phyloP scores from a whole-genome alignment of 306 rosid genomes.

The Glycine latifolia region DNA sequence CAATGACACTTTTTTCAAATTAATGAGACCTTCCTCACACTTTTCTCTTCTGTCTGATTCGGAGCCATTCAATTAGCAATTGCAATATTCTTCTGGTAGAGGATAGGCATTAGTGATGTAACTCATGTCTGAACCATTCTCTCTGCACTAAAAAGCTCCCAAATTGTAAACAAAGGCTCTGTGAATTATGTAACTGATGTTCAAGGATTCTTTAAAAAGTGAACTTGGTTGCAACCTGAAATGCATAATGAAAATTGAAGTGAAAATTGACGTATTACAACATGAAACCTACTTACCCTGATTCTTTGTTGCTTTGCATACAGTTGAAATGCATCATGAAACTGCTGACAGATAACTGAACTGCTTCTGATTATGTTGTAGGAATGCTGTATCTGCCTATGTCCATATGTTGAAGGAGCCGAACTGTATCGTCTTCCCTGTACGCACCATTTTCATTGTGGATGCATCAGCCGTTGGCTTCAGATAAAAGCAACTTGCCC shows the following conservation, averaged over 20 bases:
- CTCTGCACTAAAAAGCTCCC: background rate
- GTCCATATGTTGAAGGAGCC: constrained; percentile 68
- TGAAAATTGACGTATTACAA: background rate
- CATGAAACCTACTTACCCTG: background rate
- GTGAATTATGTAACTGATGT: background rate
- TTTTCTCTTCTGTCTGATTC: background rate
- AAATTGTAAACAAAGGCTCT: background rate
- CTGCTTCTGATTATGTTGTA: constrained; percentile 43
- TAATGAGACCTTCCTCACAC: background rate
- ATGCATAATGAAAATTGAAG: background rate
- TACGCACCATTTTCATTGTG: constrained; percentile 86
- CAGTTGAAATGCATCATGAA: constrained; percentile 10
- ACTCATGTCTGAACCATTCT: background rate
- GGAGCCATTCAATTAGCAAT: background rate
- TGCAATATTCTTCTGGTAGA: background rate
- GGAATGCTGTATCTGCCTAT: constrained; percentile 93
- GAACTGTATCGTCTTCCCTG: constrained; percentile 84
- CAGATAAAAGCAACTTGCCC: constrained; percentile 85
- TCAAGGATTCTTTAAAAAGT: background rate
- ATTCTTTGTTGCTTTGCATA: constrained; percentile 14
- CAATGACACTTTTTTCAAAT: background rate
- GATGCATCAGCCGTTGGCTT: constrained; percentile 88
- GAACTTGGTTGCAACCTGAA: background rate
- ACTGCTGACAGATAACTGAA: constrained; percentile 31
- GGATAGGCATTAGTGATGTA: background rate